phyloP scores from a whole-genome alignment of 306 rosid species.

The Rubus idaeus region DNA sequence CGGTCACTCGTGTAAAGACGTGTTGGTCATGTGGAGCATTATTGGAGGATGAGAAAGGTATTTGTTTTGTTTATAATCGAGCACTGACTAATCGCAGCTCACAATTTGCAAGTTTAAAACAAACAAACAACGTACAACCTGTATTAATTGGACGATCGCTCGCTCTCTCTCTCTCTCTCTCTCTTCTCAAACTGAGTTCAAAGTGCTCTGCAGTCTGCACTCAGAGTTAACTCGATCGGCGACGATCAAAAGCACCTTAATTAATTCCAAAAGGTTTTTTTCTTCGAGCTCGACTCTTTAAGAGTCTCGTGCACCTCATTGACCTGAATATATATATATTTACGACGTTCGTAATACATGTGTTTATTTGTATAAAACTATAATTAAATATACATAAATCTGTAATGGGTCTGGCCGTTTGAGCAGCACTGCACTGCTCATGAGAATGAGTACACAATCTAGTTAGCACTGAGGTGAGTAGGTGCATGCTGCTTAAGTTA shows the following conservation, averaged over 20 bases:
- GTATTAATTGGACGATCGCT: not conserved
- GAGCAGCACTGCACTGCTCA: not conserved
- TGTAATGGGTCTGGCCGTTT: not conserved
- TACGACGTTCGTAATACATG: not conserved
- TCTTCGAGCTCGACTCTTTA: not conserved
- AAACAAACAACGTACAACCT: no score
- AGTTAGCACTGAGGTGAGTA: not conserved
- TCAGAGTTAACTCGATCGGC: not conserved
- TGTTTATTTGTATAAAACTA: not conserved
- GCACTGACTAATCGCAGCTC: slow-evolving; percentile 10
- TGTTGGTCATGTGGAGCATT: slow-evolving; percentile 66
- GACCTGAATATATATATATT: not conserved
- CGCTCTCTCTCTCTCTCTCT: not conserved
- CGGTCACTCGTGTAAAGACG: slow-evolving; percentile 44
- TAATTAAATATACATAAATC: not conserved
- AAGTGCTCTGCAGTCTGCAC: slow-evolving; percentile 4
- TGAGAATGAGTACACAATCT: slow-evolving; percentile 16
- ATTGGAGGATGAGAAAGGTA: slow-evolving; percentile 63
- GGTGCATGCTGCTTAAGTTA: slow-evolving; percentile 4
- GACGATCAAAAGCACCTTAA: not conserved
- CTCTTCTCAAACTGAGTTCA: not conserved
- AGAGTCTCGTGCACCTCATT: not conserved
- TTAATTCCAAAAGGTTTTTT: no score
- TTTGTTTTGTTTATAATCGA: slow-evolving; percentile 6
- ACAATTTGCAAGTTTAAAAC: not conserved